Evolutionary conservation across 2,329 filamentous ascomycete species (phyloP), one percentile per base, ranked within the genome.

Genomic region (Tricladium varicosporioides): DNA sequence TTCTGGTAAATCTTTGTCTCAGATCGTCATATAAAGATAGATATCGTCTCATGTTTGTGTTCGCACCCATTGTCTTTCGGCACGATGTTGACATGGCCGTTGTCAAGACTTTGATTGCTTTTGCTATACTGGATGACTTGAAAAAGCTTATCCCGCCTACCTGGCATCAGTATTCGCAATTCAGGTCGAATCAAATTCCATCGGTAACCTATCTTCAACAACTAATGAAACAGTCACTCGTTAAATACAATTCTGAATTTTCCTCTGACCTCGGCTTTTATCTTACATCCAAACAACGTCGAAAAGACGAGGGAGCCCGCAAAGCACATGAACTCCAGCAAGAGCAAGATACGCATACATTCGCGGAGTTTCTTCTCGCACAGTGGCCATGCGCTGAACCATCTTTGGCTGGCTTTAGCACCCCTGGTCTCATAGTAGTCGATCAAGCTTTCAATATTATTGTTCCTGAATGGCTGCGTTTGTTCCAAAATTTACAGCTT

Each of bases 401-500:
- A 0, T 67, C 65, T 0, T 15, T 72, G 0, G 59, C 65, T 0
- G 61, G 64, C 0, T 65, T 78, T 7, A 49, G 59, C 1, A 59
- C 58, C 2, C 52, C 55, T 1, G 64, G 72, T 2, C 48, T 74
- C 2, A 27, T 84, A 0, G 65, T 81, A 57, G 18, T 72, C 5
- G 40, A 59, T 0, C 58, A 67, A 10, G 79, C 78, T 2, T 40
- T 81, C 1, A 61, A 70, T 0, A 62, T 66, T 0, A 65, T 84
- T 13, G 60, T 63, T 0, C 72, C 73, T 0, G 76, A 81, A 51
- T 85, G 80, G 80, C 59, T 68, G 4, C 73, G 76, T 0, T 62
- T 81, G 0, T 75, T 72, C n/a, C 70, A 75, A 5, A 85, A 85
- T 46, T 58, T 72, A 9, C 71, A 79, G 27, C 70, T 84, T 0